Conservation (phyloP, 805 yeast genomes). For the Ogataea populi-albae region DNA sequence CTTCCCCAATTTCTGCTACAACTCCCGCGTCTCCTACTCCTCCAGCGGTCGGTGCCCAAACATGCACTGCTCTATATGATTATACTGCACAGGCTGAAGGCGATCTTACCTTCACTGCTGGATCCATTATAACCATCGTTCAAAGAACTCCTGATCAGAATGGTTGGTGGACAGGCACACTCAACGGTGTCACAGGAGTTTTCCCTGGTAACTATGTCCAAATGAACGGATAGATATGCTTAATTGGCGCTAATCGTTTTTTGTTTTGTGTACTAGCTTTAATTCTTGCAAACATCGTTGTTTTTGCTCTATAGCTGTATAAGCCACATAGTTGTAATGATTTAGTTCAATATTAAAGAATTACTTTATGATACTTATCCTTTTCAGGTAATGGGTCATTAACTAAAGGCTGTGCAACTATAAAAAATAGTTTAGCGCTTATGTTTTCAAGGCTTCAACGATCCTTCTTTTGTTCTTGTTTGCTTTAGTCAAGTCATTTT, state of each 20-base stretch:
- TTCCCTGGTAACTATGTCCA: conserved; percentile 98
- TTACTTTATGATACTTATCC: no score
- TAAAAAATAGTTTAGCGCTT: no score
- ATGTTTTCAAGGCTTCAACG: no score
- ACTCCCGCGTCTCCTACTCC: conserved; percentile 36
- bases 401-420: no score
- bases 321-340: no score
- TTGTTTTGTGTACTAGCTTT: no score
- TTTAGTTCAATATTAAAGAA: no score
- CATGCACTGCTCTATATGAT: conserved; percentile 89
- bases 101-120: conserved; percentile 84
- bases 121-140: conserved; percentile 78
- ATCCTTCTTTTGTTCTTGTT: no score
- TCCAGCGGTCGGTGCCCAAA: conserved; percentile 42
- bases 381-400: no score
- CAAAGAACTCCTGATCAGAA: conserved; percentile 80
- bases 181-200: conserved; percentile 82
- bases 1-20: conserved; percentile 27
- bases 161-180: conserved; percentile 97
- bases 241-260: not conserved
- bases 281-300: no score
- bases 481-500: no score
- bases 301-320: no score
- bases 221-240: conserved; percentile 38
- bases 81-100: conserved; percentile 92